These are phyloP conservation scores for Pseudopyricularia javanii DNA, from an alignment of 2,329 filamentous ascomycete genomes.

Conservation along the genomic window DNA sequence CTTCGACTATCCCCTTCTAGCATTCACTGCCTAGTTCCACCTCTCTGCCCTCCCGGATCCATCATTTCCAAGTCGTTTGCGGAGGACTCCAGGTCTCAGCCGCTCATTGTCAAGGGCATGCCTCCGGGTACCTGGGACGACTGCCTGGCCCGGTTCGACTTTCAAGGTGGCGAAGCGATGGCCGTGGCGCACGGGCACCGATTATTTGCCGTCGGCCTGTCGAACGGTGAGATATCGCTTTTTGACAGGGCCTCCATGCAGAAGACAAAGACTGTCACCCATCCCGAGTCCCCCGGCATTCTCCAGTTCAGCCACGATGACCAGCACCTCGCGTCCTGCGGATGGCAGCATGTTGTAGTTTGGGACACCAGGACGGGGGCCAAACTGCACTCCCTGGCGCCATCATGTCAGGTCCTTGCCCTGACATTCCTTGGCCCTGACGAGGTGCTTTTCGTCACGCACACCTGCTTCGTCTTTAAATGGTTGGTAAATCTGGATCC, in stretches of 20 bases:
- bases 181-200: conserved; percentile 12
- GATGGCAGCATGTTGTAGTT: neutral
- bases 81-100: neutral
- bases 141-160: conserved; percentile 17
- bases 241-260: conserved; percentile 15
- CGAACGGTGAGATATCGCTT: conserved; percentile 15
- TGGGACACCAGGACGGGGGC: neutral
- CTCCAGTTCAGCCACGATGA: conserved; percentile 14
- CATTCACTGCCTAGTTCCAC: conserved; percentile 18
- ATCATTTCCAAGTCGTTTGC: conserved; percentile 13
- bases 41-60: conserved; percentile 19
- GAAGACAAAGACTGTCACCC: conserved; percentile 7
- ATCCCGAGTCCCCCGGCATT: conserved; percentile 13
- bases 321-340: conserved; percentile 11
- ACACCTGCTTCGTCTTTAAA: neutral
- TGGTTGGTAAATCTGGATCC: neutral
- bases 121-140: conserved; percentile 17
- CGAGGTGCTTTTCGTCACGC: neutral
- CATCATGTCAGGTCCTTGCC: neutral
- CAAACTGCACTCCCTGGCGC: neutral
- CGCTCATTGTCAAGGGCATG: conserved; percentile 11
- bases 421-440: neutral
- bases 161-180: conserved; percentile 10
- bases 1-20: conserved; percentile 18
- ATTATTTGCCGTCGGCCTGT: conserved; percentile 17